Evolutionary conservation across 2,329 filamentous ascomycete genomes (phyloP), one percentile per base, ranked within the genome.

Genomic region (Exophiala aquamarina): DNA sequence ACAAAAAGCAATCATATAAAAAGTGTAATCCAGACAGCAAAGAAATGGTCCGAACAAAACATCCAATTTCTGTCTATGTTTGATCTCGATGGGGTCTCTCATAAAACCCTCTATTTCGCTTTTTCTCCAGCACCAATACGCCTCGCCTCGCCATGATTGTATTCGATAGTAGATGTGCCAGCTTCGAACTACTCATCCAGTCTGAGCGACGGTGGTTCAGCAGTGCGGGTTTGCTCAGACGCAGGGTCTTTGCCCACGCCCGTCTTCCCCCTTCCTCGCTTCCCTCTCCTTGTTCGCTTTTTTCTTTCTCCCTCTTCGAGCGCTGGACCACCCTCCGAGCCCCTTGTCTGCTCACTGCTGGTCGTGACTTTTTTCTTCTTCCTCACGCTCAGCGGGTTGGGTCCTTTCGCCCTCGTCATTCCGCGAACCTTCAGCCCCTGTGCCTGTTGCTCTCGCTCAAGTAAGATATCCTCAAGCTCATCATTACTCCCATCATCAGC

Each of bases 331-430:
- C 29, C 40, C 10, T 47, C 44, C n/a, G n/a, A 10, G 18, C 45
- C 23, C 55, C 54, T 50, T 63, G 59, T 35, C 47, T 20, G 38
- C 21, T 33, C 41, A 36, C 14, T 18, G 29, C 9, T 14, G n/a
- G 32, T 14, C 34, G 55, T 56, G 34, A 40, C 68, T 60, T 73
- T 73, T 60, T 73, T 73, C 20, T 70, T 62, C 58, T 74, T 75
- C 61, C 69, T 73, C 49, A 74, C 60, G 54, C 72, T 74, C 52
- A 75, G 55, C 20, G 72, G 72, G 59, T 75, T 75, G 4, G 70
- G 70, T 1, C 61, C 71, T 59, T 73, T 75, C 3, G 66, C 59
- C 56, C 68, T 69, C 55, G 67, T 66, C 19, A 59, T 19, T 5
- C 59, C 61, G 38, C 60, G 59, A 38, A 58, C 62, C 50, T 65